Evolutionary conservation across 1,139 yeast genomes (phyloP).

Genomic region (Taiozyma sp.): DNA sequence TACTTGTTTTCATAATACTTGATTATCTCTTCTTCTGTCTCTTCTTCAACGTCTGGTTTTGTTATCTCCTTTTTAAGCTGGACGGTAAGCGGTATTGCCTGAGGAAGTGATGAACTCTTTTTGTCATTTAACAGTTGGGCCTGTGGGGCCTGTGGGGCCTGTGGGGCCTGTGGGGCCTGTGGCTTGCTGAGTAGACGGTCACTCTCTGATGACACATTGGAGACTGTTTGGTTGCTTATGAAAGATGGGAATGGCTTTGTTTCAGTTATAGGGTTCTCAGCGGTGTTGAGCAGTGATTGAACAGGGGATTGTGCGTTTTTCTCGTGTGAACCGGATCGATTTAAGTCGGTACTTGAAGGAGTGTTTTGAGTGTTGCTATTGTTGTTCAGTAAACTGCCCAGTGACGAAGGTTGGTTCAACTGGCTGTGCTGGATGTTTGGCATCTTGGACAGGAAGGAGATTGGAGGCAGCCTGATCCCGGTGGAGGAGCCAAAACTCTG

Average conservation of each 20-base stretch:
- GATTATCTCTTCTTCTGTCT: conserved; percentile 23
- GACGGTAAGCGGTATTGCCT: conserved; percentile 6
- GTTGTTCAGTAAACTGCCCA: conserved; percentile 7
- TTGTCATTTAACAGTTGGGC: neutral
- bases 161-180: neutral
- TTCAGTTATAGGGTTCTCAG: neutral
- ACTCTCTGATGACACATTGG: neutral
- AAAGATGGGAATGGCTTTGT: neutral
- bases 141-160: too few relatives aligned
- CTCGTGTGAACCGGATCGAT: neutral
- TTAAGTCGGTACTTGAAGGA: neutral
- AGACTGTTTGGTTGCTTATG: neutral
- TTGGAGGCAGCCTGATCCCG: conserved; percentile 23
- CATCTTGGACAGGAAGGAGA: conserved; percentile 18
- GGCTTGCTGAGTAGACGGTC: neutral
- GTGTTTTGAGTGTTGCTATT: conserved; percentile 14
- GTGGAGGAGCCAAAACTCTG: neutral
- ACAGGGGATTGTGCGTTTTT: conserved; percentile 1
- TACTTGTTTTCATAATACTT: conserved; percentile 23
- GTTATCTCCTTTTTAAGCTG: conserved; percentile 20
- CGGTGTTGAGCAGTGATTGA: conserved; percentile 2
- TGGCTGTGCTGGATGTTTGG: conserved; percentile 6
- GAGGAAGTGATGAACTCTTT: neutral
- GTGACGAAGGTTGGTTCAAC: neutral
- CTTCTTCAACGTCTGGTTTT: conserved; percentile 20